These are phyloP conservation scores for Cercospora sp. DNA, from an alignment of 2,329 filamentous ascomycete genomes.

Conservation along the genomic window DNA sequence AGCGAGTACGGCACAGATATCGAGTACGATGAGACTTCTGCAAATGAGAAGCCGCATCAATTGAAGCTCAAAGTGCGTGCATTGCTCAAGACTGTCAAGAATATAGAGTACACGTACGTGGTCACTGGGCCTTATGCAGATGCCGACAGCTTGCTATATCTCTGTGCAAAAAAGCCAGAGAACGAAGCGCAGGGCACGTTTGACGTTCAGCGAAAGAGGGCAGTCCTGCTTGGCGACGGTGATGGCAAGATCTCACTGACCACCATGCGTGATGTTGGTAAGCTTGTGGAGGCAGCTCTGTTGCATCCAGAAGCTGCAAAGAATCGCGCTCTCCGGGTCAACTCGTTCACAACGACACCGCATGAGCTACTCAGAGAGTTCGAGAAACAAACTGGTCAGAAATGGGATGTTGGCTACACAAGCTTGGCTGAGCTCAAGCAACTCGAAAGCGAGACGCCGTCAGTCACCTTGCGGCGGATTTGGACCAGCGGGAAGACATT, in stretches of 20 bases:
- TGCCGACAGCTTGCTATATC: constrained; percentile 49
- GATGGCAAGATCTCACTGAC: constrained; percentile 65
- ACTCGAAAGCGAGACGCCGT: constrained; percentile 59
- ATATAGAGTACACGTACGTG: constrained; percentile 64
- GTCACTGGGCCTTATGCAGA: constrained; percentile 71
- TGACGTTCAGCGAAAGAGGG: constrained; percentile 58
- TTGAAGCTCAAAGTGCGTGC: constrained; percentile 67
- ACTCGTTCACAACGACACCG: constrained; percentile 69
- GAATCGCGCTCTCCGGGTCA: constrained; percentile 63
- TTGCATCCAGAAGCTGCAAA: constrained; percentile 55
- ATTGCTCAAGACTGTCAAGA: constrained; percentile 55
- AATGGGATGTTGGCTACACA: constrained; percentile 57
- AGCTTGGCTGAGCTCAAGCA: constrained; percentile 56
- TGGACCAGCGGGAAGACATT: constrained; percentile 72
- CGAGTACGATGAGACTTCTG: constrained; percentile 59
- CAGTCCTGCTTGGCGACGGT: constrained; percentile 63
- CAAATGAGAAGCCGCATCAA: constrained; percentile 66
- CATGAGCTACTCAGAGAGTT: constrained; percentile 65
- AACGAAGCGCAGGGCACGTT: constrained; percentile 56
- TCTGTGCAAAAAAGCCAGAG: constrained; percentile 46
- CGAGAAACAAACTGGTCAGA: constrained; percentile 61
- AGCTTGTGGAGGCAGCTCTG: constrained; percentile 63
- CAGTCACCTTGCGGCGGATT: constrained; percentile 65
- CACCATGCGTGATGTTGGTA: constrained; percentile 70
- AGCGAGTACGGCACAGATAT: constrained; percentile 68